Evolutionary conservation across 2,329 filamentous ascomycete genomes (phyloP).

Genomic region (Rosellinia necatrix): DNA sequence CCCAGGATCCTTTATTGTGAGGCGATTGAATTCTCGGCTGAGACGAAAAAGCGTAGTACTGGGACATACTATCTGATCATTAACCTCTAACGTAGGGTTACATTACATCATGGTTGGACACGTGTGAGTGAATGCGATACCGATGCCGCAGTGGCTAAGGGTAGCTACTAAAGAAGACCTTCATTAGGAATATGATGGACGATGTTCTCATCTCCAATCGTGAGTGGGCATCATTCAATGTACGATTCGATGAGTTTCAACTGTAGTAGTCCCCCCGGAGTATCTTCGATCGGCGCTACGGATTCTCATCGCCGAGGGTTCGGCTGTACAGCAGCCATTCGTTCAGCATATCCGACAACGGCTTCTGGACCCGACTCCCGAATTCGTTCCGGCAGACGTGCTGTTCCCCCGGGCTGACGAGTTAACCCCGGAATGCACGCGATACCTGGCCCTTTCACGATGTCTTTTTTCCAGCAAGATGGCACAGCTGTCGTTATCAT

Average conservation of each 20-base stretch:
- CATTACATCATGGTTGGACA: constrained; percentile 33
- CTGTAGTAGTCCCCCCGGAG: constrained; percentile 38
- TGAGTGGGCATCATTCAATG: constrained; percentile 22
- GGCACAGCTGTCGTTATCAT: constrained; percentile 37
- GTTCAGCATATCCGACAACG: constrained; percentile 41
- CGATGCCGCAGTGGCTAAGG: too few species aligned
- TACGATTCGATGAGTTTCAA: not conserved
- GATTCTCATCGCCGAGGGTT: constrained; percentile 40
- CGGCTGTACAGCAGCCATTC: constrained; percentile 40
- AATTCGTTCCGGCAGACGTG: constrained; percentile 23
- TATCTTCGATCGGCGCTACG: constrained; percentile 43
- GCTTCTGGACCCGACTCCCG: constrained; percentile 34
- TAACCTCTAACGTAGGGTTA: not conserved
- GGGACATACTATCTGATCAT: not conserved
- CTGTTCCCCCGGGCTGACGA: constrained; percentile 36
- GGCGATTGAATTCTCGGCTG: not conserved
- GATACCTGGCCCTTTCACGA: constrained; percentile 41
- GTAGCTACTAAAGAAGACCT: too few species aligned
- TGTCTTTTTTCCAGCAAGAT: constrained; percentile 46
- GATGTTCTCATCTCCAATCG: constrained; percentile 47
- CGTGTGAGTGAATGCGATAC: constrained; percentile 35
- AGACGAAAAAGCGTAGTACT: not conserved
- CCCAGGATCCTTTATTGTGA: too few species aligned
- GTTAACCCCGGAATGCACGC: constrained; percentile 32
- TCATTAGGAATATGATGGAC: constrained; percentile 48